phyloP scores from a whole-genome alignment of 352 stramenopile genomes.

The Aphanomyces stellatus region DNA sequence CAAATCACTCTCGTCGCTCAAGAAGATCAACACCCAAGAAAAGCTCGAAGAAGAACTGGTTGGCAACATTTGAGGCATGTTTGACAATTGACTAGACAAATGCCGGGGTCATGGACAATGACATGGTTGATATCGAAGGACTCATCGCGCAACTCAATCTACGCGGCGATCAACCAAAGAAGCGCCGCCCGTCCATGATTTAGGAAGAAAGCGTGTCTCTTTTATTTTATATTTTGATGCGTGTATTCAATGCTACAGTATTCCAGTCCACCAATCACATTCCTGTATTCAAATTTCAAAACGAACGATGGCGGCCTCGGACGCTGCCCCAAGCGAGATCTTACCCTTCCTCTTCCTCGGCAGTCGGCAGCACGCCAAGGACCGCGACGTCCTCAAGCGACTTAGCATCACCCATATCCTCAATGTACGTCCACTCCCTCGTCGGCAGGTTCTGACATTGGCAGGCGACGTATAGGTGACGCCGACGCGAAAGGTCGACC shows the following conservation, averaged over 20 bases:
- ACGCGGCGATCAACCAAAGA: neutral
- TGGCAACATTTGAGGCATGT: neutral
- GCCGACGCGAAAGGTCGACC: constrained; percentile 64
- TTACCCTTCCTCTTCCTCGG: constrained; percentile 69
- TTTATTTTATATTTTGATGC: too few relatives aligned
- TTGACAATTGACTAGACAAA: neutral
- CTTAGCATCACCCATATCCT: constrained; percentile 76
- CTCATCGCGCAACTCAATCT: constrained; percentile 11
- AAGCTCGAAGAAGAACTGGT: constrained; percentile 17
- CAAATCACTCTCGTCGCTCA: neutral
- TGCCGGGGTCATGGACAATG: neutral
- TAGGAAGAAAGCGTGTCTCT: too few relatives aligned
- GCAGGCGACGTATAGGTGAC: constrained; percentile 45
- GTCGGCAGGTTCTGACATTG: neutral
- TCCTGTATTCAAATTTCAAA: too few relatives aligned
- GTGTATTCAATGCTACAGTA: too few relatives aligned
- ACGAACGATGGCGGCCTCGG: constrained; percentile 8
- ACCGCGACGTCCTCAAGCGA: constrained; percentile 44
- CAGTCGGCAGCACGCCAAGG: constrained; percentile 49
- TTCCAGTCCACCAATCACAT: too few relatives aligned
- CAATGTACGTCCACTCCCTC: constrained; percentile 35
- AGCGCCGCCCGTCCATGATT: constrained; percentile 1
- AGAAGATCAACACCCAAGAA: constrained; percentile 17
- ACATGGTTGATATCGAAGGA: constrained; percentile 16
- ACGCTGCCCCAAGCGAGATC: constrained; percentile 42